Evolutionary conservation across 768 basidiomycete species (phyloP).

Genomic region (Suillus sp.): DNA sequence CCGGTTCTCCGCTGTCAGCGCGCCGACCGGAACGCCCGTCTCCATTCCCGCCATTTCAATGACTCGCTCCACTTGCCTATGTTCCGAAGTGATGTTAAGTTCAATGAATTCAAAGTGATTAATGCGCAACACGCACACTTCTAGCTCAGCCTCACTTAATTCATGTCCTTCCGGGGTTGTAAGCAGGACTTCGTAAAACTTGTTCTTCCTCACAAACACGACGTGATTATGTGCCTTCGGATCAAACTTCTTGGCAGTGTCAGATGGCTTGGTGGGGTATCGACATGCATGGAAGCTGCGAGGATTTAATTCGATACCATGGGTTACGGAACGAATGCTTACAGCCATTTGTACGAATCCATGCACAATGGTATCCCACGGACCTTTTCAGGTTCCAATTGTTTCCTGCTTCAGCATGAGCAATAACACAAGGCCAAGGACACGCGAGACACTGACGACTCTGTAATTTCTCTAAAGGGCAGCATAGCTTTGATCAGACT

Average conservation of each 20-base stretch:
- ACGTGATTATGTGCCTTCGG: constrained; percentile 78
- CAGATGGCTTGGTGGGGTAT: constrained; percentile 80
- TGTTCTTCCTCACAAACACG: constrained; percentile 88
- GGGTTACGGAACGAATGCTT: constrained; percentile 31
- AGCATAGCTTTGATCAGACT: constrained; percentile 82
- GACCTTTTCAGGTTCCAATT: constrained; percentile 87
- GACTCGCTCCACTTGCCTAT: constrained; percentile 68
- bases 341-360: constrained; percentile 95
- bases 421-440: constrained; percentile 9
- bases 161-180: constrained; percentile 63
- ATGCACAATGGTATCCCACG: constrained; percentile 81
- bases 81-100: constrained; percentile 11
- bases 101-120: constrained; percentile 4
- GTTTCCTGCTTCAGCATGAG: constrained; percentile 45
- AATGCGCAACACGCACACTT: constrained; percentile 48
- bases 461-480: constrained; percentile 80
- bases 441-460: constrained; percentile 54
- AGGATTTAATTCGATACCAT: not conserved
- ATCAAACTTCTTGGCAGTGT: constrained; percentile 83
- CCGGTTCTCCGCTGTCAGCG: constrained; percentile 85
- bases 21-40: constrained; percentile 63
- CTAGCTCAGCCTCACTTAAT: constrained; percentile 79
- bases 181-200: constrained; percentile 84
- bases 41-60: constrained; percentile 60
- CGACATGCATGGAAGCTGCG: constrained; percentile 89